Base-by-base conservation (phyloP, 2,329 filamentous ascomycete species). In the Penicillium polonicum region DNA sequence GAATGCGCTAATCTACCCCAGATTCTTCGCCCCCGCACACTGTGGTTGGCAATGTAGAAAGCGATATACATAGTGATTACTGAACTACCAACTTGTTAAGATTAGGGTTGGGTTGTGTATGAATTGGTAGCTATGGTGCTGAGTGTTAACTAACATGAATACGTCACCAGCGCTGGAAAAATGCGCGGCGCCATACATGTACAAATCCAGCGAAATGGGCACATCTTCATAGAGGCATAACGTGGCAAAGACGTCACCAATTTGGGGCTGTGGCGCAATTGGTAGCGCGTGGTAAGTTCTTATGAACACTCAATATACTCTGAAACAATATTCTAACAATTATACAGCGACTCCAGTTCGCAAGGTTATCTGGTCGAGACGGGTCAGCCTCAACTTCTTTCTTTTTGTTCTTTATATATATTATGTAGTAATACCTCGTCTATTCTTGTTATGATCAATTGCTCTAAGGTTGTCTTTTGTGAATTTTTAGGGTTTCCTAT, bases 1-100 rank as follows among this genome's bases (percentile, higher is more conserved):
- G 56, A 58, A 55, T 58, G 52, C 19, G 31, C 25, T 29, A 38
- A 23, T 25, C 23, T 54, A 49, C 55, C 55, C 55, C 55, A 23
- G 44, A 29, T 58, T 45, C 43, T 29, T 54, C 27, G 8, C 27
- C 45, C 23, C 29, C 45, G 9, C 45, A 35, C 6, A 25, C 4
- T n/a, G 2, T 21, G 8, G 7, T 21, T 33, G 10, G 8, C 15
- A 12, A 12, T 48, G 29, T 17, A n/a, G 31, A 35, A 23, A 7
- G 7, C 8, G 15, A 15, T 23, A 25, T n/a, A 48, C 29, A 31
- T 31, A 31, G 29, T 31, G 10, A 31, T 10, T 31, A 13, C 29
- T 45, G 8, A 15, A 35, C 29, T 23, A 2, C 8, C 10, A 21
- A 35, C 8, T 23, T n/a, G 4, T 35, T 17, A 23, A 2, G 1